A percentile compares a stretch with the other conserved stretches of the same genome.
These are phyloP conservation scores for Pichia sp. DNA, from an alignment of 1,139 yeast species.

Conservation along the genomic window DNA sequence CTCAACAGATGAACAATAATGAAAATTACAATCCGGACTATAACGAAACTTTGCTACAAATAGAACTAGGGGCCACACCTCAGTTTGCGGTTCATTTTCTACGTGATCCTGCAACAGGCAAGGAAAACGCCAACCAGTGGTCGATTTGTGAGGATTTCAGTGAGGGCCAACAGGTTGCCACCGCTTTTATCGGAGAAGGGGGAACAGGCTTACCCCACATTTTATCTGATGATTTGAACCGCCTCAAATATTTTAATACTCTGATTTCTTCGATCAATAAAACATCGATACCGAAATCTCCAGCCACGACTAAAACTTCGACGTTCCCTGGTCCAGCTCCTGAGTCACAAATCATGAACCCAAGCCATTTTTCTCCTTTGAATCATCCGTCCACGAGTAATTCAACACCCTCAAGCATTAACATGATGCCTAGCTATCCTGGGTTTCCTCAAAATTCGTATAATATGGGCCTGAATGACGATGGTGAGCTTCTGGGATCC, in stretches of 20 bases:
- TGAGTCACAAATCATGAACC: constrained; percentile 22
- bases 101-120: constrained; percentile 39
- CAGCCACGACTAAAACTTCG: not conserved
- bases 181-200: constrained; percentile 55
- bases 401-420: constrained; percentile 18
- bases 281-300: constrained; percentile 15
- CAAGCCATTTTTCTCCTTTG: constrained; percentile 8
- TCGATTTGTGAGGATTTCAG: constrained; percentile 78
- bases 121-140: constrained; percentile 62
- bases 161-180: constrained; percentile 74
- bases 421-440: constrained; percentile 5
- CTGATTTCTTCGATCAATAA: constrained; percentile 28
- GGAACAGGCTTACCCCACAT: constrained; percentile 50
- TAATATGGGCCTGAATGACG: not conserved
- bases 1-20: constrained; percentile 21
- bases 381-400: constrained; percentile 10
- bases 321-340: constrained; percentile 7
- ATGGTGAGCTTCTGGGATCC: not conserved
- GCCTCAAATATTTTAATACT: constrained; percentile 31
- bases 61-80: constrained; percentile 47
- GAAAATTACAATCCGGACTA: constrained; percentile 8
- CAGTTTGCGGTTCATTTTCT: constrained; percentile 71
- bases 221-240: constrained; percentile 29
- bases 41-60: constrained; percentile 25
- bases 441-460: constrained; percentile 9